Percentiles rank a stretch among this genome's conserved stretches.
These are phyloP conservation scores for Groenewaldozyma tartarivorans DNA, from an alignment of 805 yeast genomes.

Conservation along the genomic window DNA sequence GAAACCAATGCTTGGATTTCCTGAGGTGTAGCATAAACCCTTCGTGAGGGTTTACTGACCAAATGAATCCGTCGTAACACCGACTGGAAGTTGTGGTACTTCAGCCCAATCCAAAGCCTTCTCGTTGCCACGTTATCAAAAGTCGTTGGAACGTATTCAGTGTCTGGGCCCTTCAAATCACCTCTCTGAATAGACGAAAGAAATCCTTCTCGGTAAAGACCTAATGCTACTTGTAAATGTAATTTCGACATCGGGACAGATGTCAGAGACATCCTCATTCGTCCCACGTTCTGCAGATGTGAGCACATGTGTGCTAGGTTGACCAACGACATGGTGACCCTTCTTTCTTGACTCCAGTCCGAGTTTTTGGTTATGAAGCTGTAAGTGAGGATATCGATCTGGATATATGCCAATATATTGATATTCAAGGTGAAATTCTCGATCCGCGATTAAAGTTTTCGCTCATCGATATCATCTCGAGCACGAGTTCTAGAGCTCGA, in stretches of 20 bases:
- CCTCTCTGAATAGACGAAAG: slow-evolving; percentile 79
- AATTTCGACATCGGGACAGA: slow-evolving; percentile 74
- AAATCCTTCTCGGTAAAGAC: slow-evolving; percentile 86
- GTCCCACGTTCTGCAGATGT: slow-evolving; percentile 79
- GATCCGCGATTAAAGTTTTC: too few species aligned
- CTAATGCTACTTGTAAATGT: slow-evolving; percentile 75
- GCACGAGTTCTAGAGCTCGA: too few species aligned
- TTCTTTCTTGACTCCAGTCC: too few species aligned
- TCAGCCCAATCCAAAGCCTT: slow-evolving; percentile 84
- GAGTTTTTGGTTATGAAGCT: too few species aligned
- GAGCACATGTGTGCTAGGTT: slow-evolving; percentile 77
- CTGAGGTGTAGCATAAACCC: slow-evolving; percentile 49
- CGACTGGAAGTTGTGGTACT: slow-evolving; percentile 72
- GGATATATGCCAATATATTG: too few species aligned
- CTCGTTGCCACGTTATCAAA: slow-evolving; percentile 80
- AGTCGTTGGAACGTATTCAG: slow-evolving; percentile 48
- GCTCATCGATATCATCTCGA: too few species aligned
- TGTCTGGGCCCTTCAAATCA: slow-evolving; percentile 74
- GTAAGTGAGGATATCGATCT: too few species aligned
- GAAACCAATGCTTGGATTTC: slow-evolving; percentile 67
- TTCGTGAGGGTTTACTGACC: slow-evolving; percentile 77
- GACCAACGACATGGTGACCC: slow-evolving; percentile 78
- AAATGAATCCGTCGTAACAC: slow-evolving; percentile 64
- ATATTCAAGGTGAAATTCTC: too few species aligned
- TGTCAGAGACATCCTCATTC: slow-evolving; percentile 64